Conservation (phyloP, 2,329 filamentous ascomycete genomes). For the Aureobasidium mangrovei region DNA sequence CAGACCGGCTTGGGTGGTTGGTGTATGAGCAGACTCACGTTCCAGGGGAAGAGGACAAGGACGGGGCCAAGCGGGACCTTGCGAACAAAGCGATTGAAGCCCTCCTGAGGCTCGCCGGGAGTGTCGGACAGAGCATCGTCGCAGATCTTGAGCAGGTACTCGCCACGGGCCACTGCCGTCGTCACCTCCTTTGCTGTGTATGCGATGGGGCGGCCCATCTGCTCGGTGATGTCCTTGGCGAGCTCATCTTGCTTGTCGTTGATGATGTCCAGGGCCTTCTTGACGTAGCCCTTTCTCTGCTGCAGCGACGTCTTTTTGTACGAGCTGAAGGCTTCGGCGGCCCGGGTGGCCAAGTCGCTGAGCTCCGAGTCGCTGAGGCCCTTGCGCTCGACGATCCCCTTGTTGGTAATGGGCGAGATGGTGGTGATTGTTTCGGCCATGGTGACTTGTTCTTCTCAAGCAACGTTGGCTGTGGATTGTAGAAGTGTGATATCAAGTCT, state of each 20-base stretch:
- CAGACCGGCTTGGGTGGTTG: constrained; percentile 7
- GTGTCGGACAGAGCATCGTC: constrained; percentile 71
- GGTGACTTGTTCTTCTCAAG: constrained; percentile 12
- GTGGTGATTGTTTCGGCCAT: constrained; percentile 59
- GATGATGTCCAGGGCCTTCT: constrained; percentile 66
- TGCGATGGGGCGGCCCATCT: constrained; percentile 90
- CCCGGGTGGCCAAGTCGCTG: constrained; percentile 58
- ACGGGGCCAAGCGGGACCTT: constrained; percentile 83
- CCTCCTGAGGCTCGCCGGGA: constrained; percentile 71
- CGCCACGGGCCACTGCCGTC: constrained; percentile 75
- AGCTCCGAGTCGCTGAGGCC: constrained; percentile 65
- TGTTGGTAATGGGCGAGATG: constrained; percentile 84
- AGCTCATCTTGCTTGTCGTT: constrained; percentile 66
- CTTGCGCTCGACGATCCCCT: constrained; percentile 69
- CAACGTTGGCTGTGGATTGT: not conserved
- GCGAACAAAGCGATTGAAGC: constrained; percentile 83
- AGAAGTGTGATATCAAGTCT: not conserved
- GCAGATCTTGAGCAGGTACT: constrained; percentile 79
- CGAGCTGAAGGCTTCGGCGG: constrained; percentile 65
- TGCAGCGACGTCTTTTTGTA: constrained; percentile 67
- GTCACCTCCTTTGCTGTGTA: constrained; percentile 76
- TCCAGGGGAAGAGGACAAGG: constrained; percentile 90
- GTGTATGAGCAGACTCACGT: constrained; percentile 52
- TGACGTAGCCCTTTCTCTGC: constrained; percentile 71
- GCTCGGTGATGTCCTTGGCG: constrained; percentile 75